Evolutionary conservation across 352 stramenopile genomes (phyloP).

Genomic region (Pythium diclinum): DNA sequence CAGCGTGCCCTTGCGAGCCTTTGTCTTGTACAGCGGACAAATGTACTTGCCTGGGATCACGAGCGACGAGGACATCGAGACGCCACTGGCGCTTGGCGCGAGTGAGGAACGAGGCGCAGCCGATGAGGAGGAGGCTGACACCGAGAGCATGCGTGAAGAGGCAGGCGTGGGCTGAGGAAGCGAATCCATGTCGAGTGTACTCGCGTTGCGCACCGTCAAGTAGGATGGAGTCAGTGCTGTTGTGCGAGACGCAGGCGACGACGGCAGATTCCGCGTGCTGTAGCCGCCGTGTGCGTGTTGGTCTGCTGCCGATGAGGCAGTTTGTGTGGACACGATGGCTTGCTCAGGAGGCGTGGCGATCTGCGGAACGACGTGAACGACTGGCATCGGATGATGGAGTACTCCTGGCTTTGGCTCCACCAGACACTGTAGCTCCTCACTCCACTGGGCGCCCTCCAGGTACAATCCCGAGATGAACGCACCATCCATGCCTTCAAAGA

Average conservation of each 20-base stretch:
- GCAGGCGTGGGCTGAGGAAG: background rate
- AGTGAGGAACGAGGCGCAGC: background rate
- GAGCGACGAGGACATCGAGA: background rate
- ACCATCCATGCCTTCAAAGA: constrained; percentile 36
- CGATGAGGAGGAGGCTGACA: background rate
- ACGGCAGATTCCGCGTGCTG: background rate
- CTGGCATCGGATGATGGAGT: constrained; percentile 73
- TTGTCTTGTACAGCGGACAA: constrained; percentile 93
- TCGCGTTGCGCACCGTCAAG: constrained; percentile 25
- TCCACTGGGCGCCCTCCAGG: constrained; percentile 72
- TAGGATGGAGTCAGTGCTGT: constrained; percentile 29
- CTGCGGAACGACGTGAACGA: constrained; percentile 83
- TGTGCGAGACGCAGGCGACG: constrained; percentile 20
- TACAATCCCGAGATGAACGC: constrained; percentile 62
- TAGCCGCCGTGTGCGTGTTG: background rate
- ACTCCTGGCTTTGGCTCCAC: constrained; percentile 49
- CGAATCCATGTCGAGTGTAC: constrained; percentile 8
- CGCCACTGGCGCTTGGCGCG: background rate
- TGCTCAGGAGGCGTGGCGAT: constrained; percentile 12
- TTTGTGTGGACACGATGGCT: background rate
- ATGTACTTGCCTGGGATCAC: constrained; percentile 48
- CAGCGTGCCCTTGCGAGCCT: constrained; percentile 82
- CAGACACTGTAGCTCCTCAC: constrained; percentile 44
- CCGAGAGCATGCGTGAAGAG: background rate
- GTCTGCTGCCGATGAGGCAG: background rate